Conservation (phyloP, 306 rosid species). For the Malus domestica region ASM211411v1 NC_041802.1:17871501-17872000, state of each 20-base stretch:
- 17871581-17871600: neutral
- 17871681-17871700: neutral
- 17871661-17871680: neutral
- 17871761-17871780: neutral
- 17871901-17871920: neutral
- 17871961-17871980: too few species aligned
- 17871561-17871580: neutral
- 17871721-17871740: neutral
- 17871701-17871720: neutral
- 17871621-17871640: conserved; percentile 14
- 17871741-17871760: neutral
- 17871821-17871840: neutral
- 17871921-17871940: neutral
- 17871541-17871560: neutral
- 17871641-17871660: neutral
- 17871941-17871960: neutral
- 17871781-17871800: conserved; percentile 1
- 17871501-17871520: neutral
- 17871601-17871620: neutral
- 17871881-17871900: neutral
- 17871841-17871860: neutral
- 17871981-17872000: too few species aligned
- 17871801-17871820: neutral
- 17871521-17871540: neutral
- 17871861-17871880: neutral